These are phyloP conservation scores for Daldinia caldariorum DNA, from an alignment of 495 filamentous ascomycete species.

Conservation along the genomic window DNA sequence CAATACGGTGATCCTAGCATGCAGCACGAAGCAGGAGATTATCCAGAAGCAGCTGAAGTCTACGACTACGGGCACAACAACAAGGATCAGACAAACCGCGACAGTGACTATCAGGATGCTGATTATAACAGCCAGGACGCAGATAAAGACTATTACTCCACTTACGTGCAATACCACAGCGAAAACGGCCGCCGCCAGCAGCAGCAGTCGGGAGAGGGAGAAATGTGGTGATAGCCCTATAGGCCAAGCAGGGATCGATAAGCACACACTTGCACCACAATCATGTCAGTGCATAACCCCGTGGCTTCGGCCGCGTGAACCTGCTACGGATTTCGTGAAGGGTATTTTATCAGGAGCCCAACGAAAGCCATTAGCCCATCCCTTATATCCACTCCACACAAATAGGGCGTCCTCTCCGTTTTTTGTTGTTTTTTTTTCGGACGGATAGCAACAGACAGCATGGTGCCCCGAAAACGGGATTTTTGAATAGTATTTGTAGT, in stretches of 20 bases:
- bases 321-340: conserved; percentile 22
- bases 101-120: conserved; percentile 44
- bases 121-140: conserved; percentile 42
- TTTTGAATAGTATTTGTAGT: conserved; percentile 37
- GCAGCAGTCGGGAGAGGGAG: conserved; percentile 33
- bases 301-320: conserved; percentile 37
- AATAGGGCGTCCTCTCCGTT: conserved; percentile 14
- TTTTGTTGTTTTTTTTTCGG: too few species aligned
- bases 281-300: conserved; percentile 42
- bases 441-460: conserved; percentile 30
- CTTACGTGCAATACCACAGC: conserved; percentile 43
- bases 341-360: conserved; percentile 27
- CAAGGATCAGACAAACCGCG: conserved; percentile 36
- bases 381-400: conserved; percentile 19
- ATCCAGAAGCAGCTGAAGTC: conserved; percentile 58
- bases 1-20: conserved; percentile 55
- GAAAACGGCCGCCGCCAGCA: conserved; percentile 40
- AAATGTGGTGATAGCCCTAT: conserved; percentile 46
- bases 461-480: conserved; percentile 16
- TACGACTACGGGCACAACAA: conserved; percentile 61
- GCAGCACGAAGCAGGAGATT: conserved; percentile 53
- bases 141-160: conserved; percentile 48
- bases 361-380: conserved; percentile 16
- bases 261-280: conserved; percentile 22
- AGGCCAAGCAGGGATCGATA: conserved; percentile 22